Evolutionary conservation across 768 basidiomycete species (phyloP), one percentile per base, ranked within the genome.

Genomic region (Leucosporidium creatinivorum): DNA sequence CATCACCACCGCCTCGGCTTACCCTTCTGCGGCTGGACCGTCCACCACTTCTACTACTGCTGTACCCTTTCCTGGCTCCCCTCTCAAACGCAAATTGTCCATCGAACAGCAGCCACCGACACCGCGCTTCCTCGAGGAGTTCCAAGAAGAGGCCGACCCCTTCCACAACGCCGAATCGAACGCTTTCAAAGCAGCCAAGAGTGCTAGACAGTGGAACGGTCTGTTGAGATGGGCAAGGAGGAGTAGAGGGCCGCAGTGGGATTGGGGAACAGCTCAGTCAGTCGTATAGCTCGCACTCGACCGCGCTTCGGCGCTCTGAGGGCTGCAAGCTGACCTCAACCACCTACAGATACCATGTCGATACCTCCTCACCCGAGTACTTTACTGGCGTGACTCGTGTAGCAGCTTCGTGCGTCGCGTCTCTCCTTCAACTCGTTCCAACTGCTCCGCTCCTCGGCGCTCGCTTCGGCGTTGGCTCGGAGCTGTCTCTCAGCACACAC

Each of bases 221-320:
- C 30, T 50, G 30, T 31, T 61, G 17, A 21, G 26, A 19, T 61
- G 60, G 60, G 50, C 47, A 3, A 23, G 60, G 48, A 49, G 50
- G 49, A 18, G 10, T 6, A 49, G 60, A 25, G 60, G 60, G 2
- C 60, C 60, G 28, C 60, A 61, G 60, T 61, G 60, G 60, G 60
- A 61, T 12, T 61, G 60, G 60, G 60, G 48, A 28, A 61, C 49
- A 6, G 60, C 48, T 9, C 48, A 33, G 60, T 61, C 26, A 17
- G 23, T 28, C 52, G 25, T 54, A 12, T 28, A 33, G 5, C 33
- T 33, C 33, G 33, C 33, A 10, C 33, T 33, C 33, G 33, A 10
- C 33, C 33, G 13, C n/a, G 51, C 6, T 7, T n/a, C 23, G n/a
- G n/a, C 51, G n/a, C 23, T 13, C 23, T 1, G 23, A 10, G 23